Base-by-base conservation (phyloP, 2,329 filamentous ascomycete genomes). In the Bipolaris victoriae region DNA sequence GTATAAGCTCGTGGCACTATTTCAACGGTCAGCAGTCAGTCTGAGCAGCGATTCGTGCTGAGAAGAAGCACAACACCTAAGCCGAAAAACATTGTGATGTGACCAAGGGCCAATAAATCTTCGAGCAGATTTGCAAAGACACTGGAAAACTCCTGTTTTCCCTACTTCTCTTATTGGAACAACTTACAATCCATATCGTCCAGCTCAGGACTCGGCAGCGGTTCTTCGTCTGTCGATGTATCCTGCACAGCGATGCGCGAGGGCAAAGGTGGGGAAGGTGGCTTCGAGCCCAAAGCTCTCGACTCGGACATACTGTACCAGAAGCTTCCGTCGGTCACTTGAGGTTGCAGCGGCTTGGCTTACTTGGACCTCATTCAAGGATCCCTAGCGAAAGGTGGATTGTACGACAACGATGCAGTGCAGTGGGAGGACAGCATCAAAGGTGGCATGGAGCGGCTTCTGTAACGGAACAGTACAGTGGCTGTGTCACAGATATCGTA, bases 241-340 rank as follows among this genome's bases (percentile, higher is more conserved):
- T 76, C 74, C 61, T 76, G 70, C 3, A 77, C 62, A 24, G 66
- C 72, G 45, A 76, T 76, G 41, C 72, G 70, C 16, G 75, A 74
- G 15, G 68, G 68, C 35, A 18, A 11, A 18, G 16, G 16, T 24
- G 72, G 63, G 52, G 72, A 70, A 11, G 65, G 64, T 36, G 53
- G 60, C 5, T 24, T 22, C 6, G 61, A 61, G 39, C 64, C 62
- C 24, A 59, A 56, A 16, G 40, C 58, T 20, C 29, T 36, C 26
- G 52, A 39, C 22, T 41, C 41, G 39, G 52, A 43, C 60, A 57
- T 63, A 10, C 7, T 58, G 31, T 33, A 22, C 29, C 33, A 44
- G 26, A 47, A 24, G n/a, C 9, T 16, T 46, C 24, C 16, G 7
- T 43, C 22, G 16, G 29, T 33, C 37, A 11, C 31, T 43, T 37